Base-by-base conservation (phyloP, 2,329 filamentous ascomycete species). In the Cladorrhinum sp. region DNA sequence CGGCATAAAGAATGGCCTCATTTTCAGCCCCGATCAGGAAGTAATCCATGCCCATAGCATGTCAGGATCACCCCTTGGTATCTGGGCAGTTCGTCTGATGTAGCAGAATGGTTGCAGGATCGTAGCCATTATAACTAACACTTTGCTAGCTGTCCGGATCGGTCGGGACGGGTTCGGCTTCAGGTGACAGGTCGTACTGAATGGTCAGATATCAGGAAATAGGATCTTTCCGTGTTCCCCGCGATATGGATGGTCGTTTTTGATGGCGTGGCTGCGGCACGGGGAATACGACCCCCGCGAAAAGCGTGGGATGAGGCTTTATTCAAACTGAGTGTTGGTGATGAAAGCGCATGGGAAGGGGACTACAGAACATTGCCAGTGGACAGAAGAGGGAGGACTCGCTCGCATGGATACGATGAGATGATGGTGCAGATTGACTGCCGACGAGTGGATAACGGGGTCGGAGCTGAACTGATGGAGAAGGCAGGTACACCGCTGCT, bases 211-310 rank as follows among this genome's bases (percentile, higher is more conserved):
- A 56, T 56, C 54, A 46, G n/a, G n/a, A 48, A 8, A 23, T 30
- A 42, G 54, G 20, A 56, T 56, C 36, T 23, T 56, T 56, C 54
- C 54, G 54, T 9, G 20, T 48, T 56, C 20, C 36, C 36, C 54
- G 54, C 28, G 14, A 36, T 8, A 57, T 60, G 24, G 18, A 57
- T 60, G 24, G 28, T 30, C 24, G 24, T 28, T 46, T 28, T 46
- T 20, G 49, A 46, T 49, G 49, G 56, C n/a, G 53, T 54, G 62
- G 58, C 62, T 57, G 59, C 59, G 62, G 62, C 62, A 56, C 58
- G 51, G 58, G 23, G 8, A 3, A 16, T 28, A 26, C 24, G 24
- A 18, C 54, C 54, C 54, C 54, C 54, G 21, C n/a, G 3, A 14
- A 7, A 46, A 56, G 36, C 56, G 58, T 48, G 61, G 61, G 58